Base-by-base conservation (phyloP, 1,284 basidiomycete genomes). In the Fomes fomentarius region DNA sequence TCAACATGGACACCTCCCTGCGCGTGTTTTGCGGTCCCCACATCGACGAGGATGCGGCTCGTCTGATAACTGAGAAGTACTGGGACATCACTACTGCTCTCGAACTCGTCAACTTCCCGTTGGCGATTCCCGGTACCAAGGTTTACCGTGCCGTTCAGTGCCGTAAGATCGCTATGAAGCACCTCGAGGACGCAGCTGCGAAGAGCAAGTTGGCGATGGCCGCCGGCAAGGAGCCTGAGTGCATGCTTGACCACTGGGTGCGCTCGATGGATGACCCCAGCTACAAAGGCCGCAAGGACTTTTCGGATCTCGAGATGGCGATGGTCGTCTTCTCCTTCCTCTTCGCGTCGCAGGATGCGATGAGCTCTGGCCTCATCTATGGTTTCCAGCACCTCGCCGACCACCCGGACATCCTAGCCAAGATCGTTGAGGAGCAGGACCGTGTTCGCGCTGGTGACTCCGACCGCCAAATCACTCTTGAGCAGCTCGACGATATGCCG, bases 1-100 rank as follows among this genome's bases (percentile, higher is more conserved):
- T 98, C 63, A 99, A 99, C 79, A 98, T 99, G 96, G 92, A 96
- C 63, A 96, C 95, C 3, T 98, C 96, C 11, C 85, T 99, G 28
- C 85, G 88, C 49, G 96, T 98, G 53, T 99, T 99, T 76, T 93
- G 96, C 68, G 96, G 96, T 37, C 77, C 81, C 61, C 93, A 99
- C 73, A 89, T 99, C 63, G 84, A 92, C 26, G 87, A 93, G 11
- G 74, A 85, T 11, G 93, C 89, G 41, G 84, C 89, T 31, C 68
- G 76, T 30, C 90, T 94, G 70, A 95, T 99, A 68, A 91, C 84
- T 68, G 88, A 93, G 63, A 94, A 94, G 71, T 99, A 98, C 78
- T 99, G 96, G 96, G 80, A 83, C 58, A 97, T 99, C 73, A 98
- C 96, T 15, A 77, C 87, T 63, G 94, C 96, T 1, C 88, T 99